Base-by-base conservation (phyloP, 305 asterid genomes). In the Solanum chacoense region DNA sequence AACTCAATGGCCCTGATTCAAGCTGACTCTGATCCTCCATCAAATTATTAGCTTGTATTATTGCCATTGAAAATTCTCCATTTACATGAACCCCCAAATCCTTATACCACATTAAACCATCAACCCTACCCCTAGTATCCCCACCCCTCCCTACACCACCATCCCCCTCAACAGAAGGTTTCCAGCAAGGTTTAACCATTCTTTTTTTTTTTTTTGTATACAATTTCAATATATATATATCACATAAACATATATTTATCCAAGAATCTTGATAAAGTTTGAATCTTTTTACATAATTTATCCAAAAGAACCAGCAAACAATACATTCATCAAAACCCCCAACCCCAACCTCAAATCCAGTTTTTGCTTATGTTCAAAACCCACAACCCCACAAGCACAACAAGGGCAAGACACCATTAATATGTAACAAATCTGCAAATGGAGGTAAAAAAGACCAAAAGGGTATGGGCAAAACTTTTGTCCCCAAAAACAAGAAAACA, bases 151-250 rank as follows among this genome's bases (percentile, higher is more conserved):
- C 42, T 80, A 90, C 75, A 73, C 87, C 71, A 79, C 88, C 96
- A 90, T 94, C 98, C 13, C 95, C 98, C 90, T 93, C 98, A 32
- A 93, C 98, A 86, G 81, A 93, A 9, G 98, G 95, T 67, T 91
- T 95, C 99, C 99, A 96, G 91, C 99, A 97, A 84, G 98, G 90
- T 92, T 91, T 97, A 87, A 97, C 95, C 99, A 97, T 97, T 87
- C 10, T 72, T 88, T 20, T 42, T 2, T 45, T 45, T 50, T 50
- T 55, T 28, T 73, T 74, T 10, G 31, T 31, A 45, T 28, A 26
- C 84, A 86, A 88, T 88, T 89, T 65, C 83, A 7, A 69, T 26
- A 80, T 85, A 89, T 81, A 85, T 28, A 93, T n/a, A 73, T 73
- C 80, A 74, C 4, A 74, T 74, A 74, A 74, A 90, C 90, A 77